These are phyloP conservation scores for Pythium coloratum DNA, from an alignment of 352 stramenopile genomes.

Conservation along the genomic window DNA sequence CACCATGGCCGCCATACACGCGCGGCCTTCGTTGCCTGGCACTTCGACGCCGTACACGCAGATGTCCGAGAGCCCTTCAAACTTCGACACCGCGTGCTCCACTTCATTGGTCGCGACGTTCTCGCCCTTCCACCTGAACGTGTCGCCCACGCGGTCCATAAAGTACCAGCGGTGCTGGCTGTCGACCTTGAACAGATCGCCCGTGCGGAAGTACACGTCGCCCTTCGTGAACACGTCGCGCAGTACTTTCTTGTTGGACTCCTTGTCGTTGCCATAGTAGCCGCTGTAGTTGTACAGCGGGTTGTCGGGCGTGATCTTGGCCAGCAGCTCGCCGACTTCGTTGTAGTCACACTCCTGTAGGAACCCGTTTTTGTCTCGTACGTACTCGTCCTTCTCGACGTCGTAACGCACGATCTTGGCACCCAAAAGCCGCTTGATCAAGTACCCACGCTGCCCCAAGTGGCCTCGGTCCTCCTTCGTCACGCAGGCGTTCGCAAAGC, in stretches of 20 bases:
- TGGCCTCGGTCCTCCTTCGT: conserved; percentile 57
- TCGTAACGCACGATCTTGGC: conserved; percentile 80
- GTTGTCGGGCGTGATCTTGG: conserved; percentile 48
- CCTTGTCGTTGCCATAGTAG: conserved; percentile 81
- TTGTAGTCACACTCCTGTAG: conserved; percentile 47
- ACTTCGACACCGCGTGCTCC: conserved; percentile 70
- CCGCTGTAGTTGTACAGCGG: conserved; percentile 76
- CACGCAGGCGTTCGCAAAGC: conserved; percentile 81
- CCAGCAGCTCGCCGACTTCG: conserved; percentile 79
- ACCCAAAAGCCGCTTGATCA: conserved; percentile 52
- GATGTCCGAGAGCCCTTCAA: conserved; percentile 70
- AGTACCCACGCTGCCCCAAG: conserved; percentile 61
- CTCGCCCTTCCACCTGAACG: conserved; percentile 94
- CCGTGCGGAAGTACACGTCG: conserved; percentile 90
- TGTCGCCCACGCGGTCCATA: conserved; percentile 91
- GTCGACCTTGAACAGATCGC: conserved; percentile 88
- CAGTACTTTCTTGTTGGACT: conserved; percentile 87
- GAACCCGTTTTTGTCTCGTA: conserved; percentile 52
- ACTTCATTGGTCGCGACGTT: conserved; percentile 93
- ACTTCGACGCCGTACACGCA: conserved; percentile 82
- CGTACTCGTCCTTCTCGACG: conserved; percentile 68
- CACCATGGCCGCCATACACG: conserved; percentile 85
- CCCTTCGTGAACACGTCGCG: conserved; percentile 75
- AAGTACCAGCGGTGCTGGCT: conserved; percentile 82
- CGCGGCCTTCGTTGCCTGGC: conserved; percentile 73